Percentiles rank a stretch among this genome's conserved stretches.
These are phyloP conservation scores for Phytopythium oedochilum DNA, from an alignment of 352 stramenopile species.

Conservation along the genomic window DNA sequence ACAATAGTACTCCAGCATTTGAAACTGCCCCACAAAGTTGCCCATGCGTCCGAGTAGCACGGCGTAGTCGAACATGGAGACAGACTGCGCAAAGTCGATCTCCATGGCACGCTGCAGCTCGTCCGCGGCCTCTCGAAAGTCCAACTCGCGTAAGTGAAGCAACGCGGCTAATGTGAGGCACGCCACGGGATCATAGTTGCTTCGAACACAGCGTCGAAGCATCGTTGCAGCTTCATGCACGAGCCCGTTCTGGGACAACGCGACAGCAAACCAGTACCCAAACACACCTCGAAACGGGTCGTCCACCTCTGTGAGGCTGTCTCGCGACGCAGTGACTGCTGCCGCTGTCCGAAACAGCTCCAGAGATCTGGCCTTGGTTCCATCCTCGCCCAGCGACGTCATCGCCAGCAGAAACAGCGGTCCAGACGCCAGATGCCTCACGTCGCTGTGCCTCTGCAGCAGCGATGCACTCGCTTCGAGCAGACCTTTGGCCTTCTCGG, in stretches of 20 bases:
- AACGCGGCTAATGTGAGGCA: constrained; percentile 53
- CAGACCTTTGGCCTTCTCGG: constrained; percentile 15
- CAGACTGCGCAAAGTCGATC: constrained; percentile 40
- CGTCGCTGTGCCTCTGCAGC: constrained; percentile 6
- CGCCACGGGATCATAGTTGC: constrained; percentile 39
- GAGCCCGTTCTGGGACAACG: constrained; percentile 24
- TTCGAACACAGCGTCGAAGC: constrained; percentile 39
- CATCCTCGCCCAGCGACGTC: constrained; percentile 19
- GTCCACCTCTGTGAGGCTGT: neutral
- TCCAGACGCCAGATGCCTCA: constrained; percentile 12
- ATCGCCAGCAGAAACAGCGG: constrained; percentile 43
- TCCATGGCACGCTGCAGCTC: constrained; percentile 53
- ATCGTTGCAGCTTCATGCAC: constrained; percentile 12
- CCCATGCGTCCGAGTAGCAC: constrained; percentile 47
- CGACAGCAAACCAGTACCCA: constrained; percentile 57
- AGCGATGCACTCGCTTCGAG: constrained; percentile 16
- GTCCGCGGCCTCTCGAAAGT: constrained; percentile 34
- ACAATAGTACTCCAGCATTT: constrained; percentile 50
- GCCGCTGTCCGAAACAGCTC: constrained; percentile 21
- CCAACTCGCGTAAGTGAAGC: constrained; percentile 22
- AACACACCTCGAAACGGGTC: constrained; percentile 12
- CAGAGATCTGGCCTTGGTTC: constrained; percentile 22
- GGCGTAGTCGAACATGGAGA: constrained; percentile 66
- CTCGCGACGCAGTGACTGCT: neutral
- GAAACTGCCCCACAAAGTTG: constrained; percentile 40